phyloP scores from a whole-genome alignment of 2,329 filamentous ascomycete genomes.

The Chaetomiaceae sp. region DNA sequence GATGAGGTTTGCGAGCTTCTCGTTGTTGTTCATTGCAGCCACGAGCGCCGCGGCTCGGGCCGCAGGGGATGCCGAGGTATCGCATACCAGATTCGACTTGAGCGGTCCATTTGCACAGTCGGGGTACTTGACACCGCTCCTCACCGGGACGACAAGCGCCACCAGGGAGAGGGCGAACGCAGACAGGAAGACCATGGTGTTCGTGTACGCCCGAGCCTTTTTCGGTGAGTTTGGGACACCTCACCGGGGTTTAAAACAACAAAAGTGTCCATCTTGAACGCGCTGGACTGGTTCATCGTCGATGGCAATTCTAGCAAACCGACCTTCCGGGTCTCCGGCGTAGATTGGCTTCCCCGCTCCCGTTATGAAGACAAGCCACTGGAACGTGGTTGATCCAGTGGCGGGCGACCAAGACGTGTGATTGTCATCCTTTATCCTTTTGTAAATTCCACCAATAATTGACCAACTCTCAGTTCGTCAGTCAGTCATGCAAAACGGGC shows the following conservation, averaged over 20 bases:
- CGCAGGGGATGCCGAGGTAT: slow-evolving; percentile 26
- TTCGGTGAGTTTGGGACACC: background rate
- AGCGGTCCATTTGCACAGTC: slow-evolving; percentile 20
- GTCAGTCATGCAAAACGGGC: no score
- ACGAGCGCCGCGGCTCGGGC: slow-evolving; percentile 46
- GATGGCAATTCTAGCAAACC: background rate
- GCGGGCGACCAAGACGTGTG: background rate
- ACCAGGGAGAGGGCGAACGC: background rate
- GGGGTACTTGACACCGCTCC: slow-evolving; percentile 16
- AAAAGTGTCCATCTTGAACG: background rate
- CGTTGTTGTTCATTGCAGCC: slow-evolving; percentile 45
- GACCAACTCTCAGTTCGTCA: background rate
- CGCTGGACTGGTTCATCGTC: background rate
- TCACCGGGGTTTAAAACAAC: background rate
- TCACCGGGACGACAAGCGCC: slow-evolving; percentile 4
- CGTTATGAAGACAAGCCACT: background rate
- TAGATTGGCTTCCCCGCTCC: slow-evolving; percentile 4
- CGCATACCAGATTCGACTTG: slow-evolving; percentile 18
- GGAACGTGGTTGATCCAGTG: background rate
- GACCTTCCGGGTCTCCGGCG: background rate
- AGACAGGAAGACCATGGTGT: slow-evolving; percentile 9
- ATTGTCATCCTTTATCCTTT: background rate
- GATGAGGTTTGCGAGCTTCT: slow-evolving; percentile 49
- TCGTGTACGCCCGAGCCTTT: background rate
- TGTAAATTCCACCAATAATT: background rate